Base-by-base conservation (phyloP, 1,139 yeast species). In the Scheffersomyces parashehatae region DNA sequence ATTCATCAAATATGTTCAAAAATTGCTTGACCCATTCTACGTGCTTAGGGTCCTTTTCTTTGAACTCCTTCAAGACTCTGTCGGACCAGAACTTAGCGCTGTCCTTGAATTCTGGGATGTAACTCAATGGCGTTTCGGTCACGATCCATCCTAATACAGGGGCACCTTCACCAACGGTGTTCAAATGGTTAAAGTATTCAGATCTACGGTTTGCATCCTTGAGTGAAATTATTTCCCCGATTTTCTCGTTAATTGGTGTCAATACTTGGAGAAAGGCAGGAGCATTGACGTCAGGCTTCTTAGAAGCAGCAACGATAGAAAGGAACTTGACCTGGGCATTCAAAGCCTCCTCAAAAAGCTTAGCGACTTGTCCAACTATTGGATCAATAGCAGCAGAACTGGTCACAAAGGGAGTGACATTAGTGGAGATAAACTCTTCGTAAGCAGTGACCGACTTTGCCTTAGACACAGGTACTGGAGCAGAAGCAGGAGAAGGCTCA, bases 81-180 rank as follows among this genome's bases (percentile, higher is more conserved):
- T 95, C 91, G 28, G 96, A 81, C 89, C 97, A 95, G 67, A 91
- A 95, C 60, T 86, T 93, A 33, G 97, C 89, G 35, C 95, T 82
- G 57, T 95, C 99, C 60, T 85, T 88, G 68, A 84, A 87, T 53
- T 91, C 97, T 3, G 86, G 81, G 48, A 95, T 79, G 52, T 77
- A 80, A 1, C 89, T 80, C 13, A 83, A 81, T 0, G 89, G 88
- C 4, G 91, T 83, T 3, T 77, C 81, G 12, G 82, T 78, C 16
- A 88, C 82, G 49, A 91, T 79, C 99, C 99, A 95, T 14, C 96
- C 95, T 48, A 91, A 73, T 3, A 88, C 89, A 5, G 96, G 91
- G 6, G 88, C 81, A 40, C 97, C 97, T 62, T 93, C 98, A 33
- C 91, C 81, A 40, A 95, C 74, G 2, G 97, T 81, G 54, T 85